Percentiles rank a stretch among this genome's conserved stretches.
phyloP scores from a whole-genome alignment of 192 early-diverging fungal genomes.

The Coemansia sp. region DNA sequence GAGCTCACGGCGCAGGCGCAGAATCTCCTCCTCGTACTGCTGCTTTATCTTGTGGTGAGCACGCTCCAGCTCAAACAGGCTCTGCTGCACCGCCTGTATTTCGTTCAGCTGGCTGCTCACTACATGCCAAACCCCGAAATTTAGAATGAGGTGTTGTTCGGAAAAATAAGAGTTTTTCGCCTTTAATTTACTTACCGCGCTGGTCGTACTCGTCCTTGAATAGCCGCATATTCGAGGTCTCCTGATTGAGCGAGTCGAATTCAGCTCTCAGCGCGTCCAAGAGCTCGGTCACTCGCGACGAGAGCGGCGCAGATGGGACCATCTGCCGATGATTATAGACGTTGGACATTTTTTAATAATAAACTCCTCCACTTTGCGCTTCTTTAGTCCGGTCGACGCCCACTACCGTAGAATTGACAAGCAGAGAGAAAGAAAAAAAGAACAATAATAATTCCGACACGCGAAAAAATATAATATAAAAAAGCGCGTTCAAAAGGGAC shows the following conservation, averaged over 20 bases:
- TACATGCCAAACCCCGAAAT: slow-evolving; percentile 15
- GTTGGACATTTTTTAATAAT: slow-evolving; percentile 58
- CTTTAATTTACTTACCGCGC: slow-evolving; percentile 63
- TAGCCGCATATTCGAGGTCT: slow-evolving; percentile 65
- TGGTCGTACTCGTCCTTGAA: slow-evolving; percentile 88
- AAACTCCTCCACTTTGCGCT: neutral
- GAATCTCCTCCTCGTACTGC: slow-evolving; percentile 89
- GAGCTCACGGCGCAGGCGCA: slow-evolving; percentile 75
- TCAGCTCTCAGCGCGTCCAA: slow-evolving; percentile 80
- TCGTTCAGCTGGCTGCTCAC: slow-evolving; percentile 78
- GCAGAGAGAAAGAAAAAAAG: neutral
- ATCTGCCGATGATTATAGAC: slow-evolving; percentile 81
- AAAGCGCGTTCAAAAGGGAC: too few relatives aligned
- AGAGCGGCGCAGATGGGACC: slow-evolving; percentile 62
- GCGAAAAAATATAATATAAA: neutral
- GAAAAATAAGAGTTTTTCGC: too few relatives aligned
- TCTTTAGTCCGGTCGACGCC: neutral
- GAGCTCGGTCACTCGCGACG: slow-evolving; percentile 69
- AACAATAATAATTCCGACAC: neutral
- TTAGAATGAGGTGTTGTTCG: too few relatives aligned
- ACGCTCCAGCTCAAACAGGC: slow-evolving; percentile 76
- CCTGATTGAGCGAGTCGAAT: slow-evolving; percentile 75
- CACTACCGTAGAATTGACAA: neutral
- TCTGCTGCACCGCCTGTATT: slow-evolving; percentile 74
- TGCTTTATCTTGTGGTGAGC: slow-evolving; percentile 74